Conservation (phyloP, 164 flowering plant species). For the Dillenia turbinata region DNA sequence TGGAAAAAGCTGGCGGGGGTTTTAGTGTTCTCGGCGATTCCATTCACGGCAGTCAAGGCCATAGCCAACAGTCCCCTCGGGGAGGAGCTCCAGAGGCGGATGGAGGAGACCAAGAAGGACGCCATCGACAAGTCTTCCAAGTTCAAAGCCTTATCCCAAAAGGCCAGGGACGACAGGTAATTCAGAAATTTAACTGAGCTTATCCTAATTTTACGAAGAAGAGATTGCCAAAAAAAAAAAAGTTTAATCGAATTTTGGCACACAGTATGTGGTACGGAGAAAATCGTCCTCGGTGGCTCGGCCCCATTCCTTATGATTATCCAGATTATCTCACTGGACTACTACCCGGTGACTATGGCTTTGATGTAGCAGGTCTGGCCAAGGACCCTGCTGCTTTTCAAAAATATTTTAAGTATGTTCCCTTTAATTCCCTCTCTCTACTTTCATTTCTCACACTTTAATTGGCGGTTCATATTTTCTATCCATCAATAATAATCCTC, state of each 20-base stretch:
- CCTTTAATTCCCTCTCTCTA: too few species aligned
- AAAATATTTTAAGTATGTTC: slow-evolving; percentile 70
- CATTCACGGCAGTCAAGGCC: slow-evolving; percentile 91
- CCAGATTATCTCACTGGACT: slow-evolving; percentile 85
- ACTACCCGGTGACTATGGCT: slow-evolving; percentile 98
- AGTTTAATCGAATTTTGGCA: too few species aligned
- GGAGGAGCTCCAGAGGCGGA: slow-evolving; percentile 53
- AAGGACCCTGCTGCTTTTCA: slow-evolving; percentile 72
- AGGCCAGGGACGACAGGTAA: slow-evolving; percentile 71
- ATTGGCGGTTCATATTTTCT: neutral
- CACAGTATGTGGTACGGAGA: slow-evolving; percentile 90
- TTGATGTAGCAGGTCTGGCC: slow-evolving; percentile 78
- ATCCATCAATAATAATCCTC: neutral
- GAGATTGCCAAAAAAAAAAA: too few species aligned
- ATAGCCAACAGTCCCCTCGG: slow-evolving; percentile 87
- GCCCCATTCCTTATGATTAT: slow-evolving; percentile 81
- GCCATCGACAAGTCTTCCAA: slow-evolving; percentile 43
- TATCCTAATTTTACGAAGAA: too few species aligned
- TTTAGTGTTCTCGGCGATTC: slow-evolving; percentile 84
- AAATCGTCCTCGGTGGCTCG: slow-evolving; percentile 95
- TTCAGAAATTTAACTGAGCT: neutral
- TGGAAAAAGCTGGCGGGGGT: slow-evolving; percentile 74
- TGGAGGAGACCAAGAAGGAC: slow-evolving; percentile 58
- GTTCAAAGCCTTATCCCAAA: slow-evolving; percentile 46
- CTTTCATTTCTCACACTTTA: neutral